Evolutionary conservation across 345 rosid species (phyloP).

Genomic region (Clarkia xantiana): DNA sequence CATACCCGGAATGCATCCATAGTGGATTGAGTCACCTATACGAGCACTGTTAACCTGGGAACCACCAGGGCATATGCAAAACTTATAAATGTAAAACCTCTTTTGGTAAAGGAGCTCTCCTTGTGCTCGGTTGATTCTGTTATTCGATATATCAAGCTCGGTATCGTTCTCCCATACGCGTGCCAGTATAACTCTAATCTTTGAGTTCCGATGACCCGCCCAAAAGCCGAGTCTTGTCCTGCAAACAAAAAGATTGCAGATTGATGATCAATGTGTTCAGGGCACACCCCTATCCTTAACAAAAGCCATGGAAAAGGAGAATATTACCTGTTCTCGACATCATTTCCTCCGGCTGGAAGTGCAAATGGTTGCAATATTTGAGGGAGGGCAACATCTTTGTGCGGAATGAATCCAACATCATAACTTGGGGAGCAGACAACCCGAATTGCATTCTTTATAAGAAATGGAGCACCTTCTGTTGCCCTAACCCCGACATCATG

Average conservation of each 20-base stretch:
- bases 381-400: slow-evolving; percentile 92
- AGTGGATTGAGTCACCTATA: slow-evolving; percentile 88
- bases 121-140: slow-evolving; percentile 75
- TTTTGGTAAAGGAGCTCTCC: slow-evolving; percentile 78
- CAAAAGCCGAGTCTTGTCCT: slow-evolving; percentile 90
- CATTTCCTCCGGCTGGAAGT: slow-evolving; percentile 80
- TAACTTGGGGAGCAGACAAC: slow-evolving; percentile 96
- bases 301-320: too few relatives aligned
- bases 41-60: slow-evolving; percentile 98
- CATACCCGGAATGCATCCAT: slow-evolving; percentile 94
- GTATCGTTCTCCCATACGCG: slow-evolving; percentile 94
- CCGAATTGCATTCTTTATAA: slow-evolving; percentile 81
- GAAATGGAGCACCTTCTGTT: slow-evolving; percentile 62
- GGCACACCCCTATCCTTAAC: too few relatives aligned
- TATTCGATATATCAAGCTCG: slow-evolving; percentile 75
- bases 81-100: slow-evolving; percentile 79
- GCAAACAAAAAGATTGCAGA: slow-evolving; percentile 7
- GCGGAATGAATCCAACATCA: slow-evolving; percentile 88
- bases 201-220: slow-evolving; percentile 96
- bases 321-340: slow-evolving; percentile 59
- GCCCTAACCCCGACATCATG: slow-evolving; percentile 96
- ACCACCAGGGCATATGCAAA: slow-evolving; percentile 96
- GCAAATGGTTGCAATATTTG: slow-evolving; percentile 95
- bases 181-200: slow-evolving; percentile 87
- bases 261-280: too few relatives aligned